Percentiles rank a stretch among this genome's conserved stretches.
Evolutionary conservation across 345 rosid genomes (phyloP).

Genomic region (Pugionium cornutum): DNA sequence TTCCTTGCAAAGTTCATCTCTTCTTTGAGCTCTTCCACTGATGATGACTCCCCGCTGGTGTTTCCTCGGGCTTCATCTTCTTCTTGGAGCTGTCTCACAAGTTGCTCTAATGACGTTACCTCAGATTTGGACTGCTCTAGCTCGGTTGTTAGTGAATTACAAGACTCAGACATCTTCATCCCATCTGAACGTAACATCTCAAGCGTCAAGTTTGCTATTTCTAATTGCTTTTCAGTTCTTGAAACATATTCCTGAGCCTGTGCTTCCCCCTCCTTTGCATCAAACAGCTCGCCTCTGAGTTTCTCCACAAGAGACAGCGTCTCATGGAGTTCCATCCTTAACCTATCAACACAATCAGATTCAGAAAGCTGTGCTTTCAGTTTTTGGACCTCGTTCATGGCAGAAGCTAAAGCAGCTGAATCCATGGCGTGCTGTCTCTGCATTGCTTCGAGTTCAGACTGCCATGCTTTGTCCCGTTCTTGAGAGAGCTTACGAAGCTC

Average conservation of each 20-base stretch:
- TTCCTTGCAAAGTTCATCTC: conserved; percentile 52
- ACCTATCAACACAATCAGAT: conserved; percentile 58
- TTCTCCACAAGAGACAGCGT: conserved; percentile 65
- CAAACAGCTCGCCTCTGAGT: conserved; percentile 55
- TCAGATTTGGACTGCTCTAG: conserved; percentile 62
- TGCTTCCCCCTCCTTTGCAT: conserved; percentile 74
- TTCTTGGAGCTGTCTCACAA: conserved; percentile 56
- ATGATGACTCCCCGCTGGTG: conserved; percentile 8
- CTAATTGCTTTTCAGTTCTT: conserved; percentile 58
- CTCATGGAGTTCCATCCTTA: conserved; percentile 69
- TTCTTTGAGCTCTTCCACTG: conserved; percentile 45
- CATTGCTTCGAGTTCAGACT: conserved; percentile 90
- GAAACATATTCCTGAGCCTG: conserved; percentile 57
- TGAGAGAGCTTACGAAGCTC: conserved; percentile 80
- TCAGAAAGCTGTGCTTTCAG: conserved; percentile 73
- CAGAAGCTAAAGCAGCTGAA: conserved; percentile 69
- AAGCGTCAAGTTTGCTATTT: conserved; percentile 54
- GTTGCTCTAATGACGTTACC: conserved; percentile 61
- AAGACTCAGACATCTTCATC: conserved; percentile 58
- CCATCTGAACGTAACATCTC: conserved; percentile 60
- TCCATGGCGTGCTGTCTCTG: conserved; percentile 79
- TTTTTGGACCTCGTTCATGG: conserved; percentile 84
- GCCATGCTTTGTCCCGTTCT: conserved; percentile 85
- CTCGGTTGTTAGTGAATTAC: conserved; percentile 50
- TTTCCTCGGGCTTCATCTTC: conserved; percentile 42